Evolutionary conservation across 768 basidiomycete species (phyloP).

Genomic region (Boletus rex-veris): DNA sequence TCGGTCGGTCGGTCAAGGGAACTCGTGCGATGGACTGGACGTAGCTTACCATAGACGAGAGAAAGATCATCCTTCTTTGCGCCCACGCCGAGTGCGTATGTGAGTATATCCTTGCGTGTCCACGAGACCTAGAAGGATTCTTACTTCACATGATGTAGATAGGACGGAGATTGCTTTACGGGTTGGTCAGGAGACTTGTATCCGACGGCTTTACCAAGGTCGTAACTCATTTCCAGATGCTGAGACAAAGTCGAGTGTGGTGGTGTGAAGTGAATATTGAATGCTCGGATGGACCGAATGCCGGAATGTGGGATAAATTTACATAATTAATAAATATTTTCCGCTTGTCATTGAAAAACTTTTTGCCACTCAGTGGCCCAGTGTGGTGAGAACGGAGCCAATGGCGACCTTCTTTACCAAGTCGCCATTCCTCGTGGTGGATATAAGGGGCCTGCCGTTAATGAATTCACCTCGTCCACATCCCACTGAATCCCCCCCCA

Average conservation of each 20-base stretch:
- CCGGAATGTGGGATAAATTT: background rate
- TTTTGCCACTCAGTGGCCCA: no score
- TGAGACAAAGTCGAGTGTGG: background rate
- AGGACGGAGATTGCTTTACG: conserved; percentile 37
- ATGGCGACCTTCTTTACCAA: no score
- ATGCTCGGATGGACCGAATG: no score
- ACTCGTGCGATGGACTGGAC: background rate
- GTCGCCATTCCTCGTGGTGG: background rate
- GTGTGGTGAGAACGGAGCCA: no score
- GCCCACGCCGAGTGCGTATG: conserved; percentile 78
- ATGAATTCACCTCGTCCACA: background rate
- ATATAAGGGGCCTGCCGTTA: conserved; percentile 3
- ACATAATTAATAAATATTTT: background rate
- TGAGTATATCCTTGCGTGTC: conserved; percentile 80
- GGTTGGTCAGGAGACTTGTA: conserved; percentile 47
- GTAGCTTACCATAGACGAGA: conserved; percentile 63
- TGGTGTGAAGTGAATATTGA: no score
- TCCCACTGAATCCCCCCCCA: background rate
- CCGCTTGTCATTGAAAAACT: no score
- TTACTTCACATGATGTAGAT: background rate
- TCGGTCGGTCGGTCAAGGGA: background rate
- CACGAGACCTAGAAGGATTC: conserved; percentile 57
- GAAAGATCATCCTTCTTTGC: conserved; percentile 70
- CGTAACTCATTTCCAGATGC: conserved; percentile 17
- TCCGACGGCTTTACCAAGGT: conserved; percentile 69